phyloP scores from a whole-genome alignment of 2,329 filamentous ascomycete species.

The Chlorencoelia australis region DNA sequence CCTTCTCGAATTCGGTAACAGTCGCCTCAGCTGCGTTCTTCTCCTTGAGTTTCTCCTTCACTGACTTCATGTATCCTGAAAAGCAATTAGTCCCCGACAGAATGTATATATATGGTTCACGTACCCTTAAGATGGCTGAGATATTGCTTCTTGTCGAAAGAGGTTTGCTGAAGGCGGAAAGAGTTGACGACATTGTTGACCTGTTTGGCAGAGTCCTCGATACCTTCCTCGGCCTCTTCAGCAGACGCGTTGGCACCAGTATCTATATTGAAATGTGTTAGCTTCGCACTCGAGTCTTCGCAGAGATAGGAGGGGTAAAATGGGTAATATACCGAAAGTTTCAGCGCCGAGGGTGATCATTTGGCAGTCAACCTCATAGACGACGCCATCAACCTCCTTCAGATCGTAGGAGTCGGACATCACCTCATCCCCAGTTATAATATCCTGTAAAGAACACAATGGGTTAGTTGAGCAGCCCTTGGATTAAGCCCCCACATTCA shows the following conservation, averaged over 20 bases:
- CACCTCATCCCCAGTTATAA: conserved; percentile 85
- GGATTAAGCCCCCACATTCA: conserved; percentile 1
- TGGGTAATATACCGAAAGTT: conserved; percentile 47
- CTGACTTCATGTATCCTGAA: conserved; percentile 80
- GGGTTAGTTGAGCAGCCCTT: conserved; percentile 7
- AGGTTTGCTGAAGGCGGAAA: conserved; percentile 74
- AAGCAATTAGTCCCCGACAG: background rate
- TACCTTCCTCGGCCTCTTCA: conserved; percentile 69
- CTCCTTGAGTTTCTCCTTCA: conserved; percentile 61
- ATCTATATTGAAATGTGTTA: conserved; percentile 37
- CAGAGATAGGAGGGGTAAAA: conserved; percentile 2
- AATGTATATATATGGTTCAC: conserved; percentile 18
- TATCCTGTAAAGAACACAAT: conserved; percentile 50
- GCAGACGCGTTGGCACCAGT: conserved; percentile 95
- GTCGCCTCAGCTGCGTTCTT: conserved; percentile 52
- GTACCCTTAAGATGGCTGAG: conserved; percentile 76
- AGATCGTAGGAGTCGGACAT: conserved; percentile 90
- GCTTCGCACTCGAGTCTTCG: background rate
- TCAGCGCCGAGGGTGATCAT: conserved; percentile 77
- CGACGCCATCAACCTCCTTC: conserved; percentile 67
- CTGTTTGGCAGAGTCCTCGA: conserved; percentile 59
- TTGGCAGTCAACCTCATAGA: conserved; percentile 85
- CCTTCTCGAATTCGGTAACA: conserved; percentile 70
- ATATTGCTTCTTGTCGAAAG: conserved; percentile 83
- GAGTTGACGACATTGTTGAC: conserved; percentile 92